Conservation (phyloP, 805 yeast genomes). For the Yamadazyma insecticola region DNA sequence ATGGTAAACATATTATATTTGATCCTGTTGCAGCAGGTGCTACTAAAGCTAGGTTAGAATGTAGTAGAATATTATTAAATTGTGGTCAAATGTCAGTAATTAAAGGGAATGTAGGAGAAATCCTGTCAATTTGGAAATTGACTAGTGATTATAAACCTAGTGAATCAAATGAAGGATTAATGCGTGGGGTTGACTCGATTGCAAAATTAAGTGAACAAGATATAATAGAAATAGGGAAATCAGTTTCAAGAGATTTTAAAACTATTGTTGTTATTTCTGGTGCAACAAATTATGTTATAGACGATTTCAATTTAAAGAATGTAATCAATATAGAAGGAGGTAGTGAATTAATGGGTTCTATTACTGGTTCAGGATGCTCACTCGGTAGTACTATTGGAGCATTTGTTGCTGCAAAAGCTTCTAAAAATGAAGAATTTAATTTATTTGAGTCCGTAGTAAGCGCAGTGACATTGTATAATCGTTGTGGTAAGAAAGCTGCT, state of each 20-base stretch:
- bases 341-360: conserved; percentile 52
- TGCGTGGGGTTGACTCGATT: conserved; percentile 72
- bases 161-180: conserved; percentile 26
- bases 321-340: conserved; percentile 49
- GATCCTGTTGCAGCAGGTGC: conserved; percentile 97
- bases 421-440: conserved; percentile 15
- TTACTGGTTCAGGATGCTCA: conserved; percentile 84
- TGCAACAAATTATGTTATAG: conserved; percentile 22
- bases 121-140: conserved; percentile 50
- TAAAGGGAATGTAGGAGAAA: conserved; percentile 87
- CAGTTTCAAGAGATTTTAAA: conserved; percentile 47
- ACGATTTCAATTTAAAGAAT: conserved; percentile 11
- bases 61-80: conserved; percentile 47
- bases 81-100: conserved; percentile 60
- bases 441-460: conserved; percentile 44
- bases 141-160: conserved; percentile 15
- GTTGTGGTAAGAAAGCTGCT: conserved; percentile 57
- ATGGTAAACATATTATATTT: conserved; percentile 60
- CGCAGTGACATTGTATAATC: conserved; percentile 57
- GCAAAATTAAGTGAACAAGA: conserved; percentile 18
- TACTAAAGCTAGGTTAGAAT: conserved; percentile 48
- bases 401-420: conserved; percentile 43
- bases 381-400: conserved; percentile 70
- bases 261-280: conserved; percentile 75
- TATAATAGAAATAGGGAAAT: conserved; percentile 38